Conservation (phyloP, 1,284 basidiomycete species). For the Cutaneotrichosporon cutaneum region DNA sequence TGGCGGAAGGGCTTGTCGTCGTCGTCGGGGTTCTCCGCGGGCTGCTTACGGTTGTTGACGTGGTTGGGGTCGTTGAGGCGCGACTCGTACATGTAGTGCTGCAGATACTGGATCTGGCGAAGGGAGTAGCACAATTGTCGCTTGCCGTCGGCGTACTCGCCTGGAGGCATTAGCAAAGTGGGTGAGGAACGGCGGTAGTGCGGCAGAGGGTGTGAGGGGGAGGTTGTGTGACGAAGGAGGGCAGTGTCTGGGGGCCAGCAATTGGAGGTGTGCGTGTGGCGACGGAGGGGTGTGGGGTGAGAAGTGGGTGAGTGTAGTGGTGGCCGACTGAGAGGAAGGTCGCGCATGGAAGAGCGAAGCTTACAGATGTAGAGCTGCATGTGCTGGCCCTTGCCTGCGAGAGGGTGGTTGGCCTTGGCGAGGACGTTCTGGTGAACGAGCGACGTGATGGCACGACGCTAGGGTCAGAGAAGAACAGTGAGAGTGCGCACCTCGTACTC, state of each 20-base stretch:
- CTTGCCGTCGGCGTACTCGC: slow-evolving; percentile 24
- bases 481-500: slow-evolving; percentile 34
- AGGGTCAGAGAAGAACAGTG: background rate
- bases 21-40: background rate
- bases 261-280: too few species aligned
- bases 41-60: slow-evolving; percentile 11
- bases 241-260: too few species aligned
- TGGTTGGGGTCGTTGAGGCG: slow-evolving; percentile 59
- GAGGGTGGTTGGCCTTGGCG: slow-evolving; percentile 68
- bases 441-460: slow-evolving; percentile 63
- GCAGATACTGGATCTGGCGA: slow-evolving; percentile 75
- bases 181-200: background rate
- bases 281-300: too few species aligned
- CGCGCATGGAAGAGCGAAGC: slow-evolving; percentile 17
- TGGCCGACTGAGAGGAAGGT: background rate
- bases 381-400: slow-evolving; percentile 64
- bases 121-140: slow-evolving; percentile 73
- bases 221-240: background rate
- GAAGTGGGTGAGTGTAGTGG: background rate
- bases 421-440: slow-evolving; percentile 65
- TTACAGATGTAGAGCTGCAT: slow-evolving; percentile 70
- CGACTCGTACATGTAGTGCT: slow-evolving; percentile 77
- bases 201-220: background rate
- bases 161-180: background rate
- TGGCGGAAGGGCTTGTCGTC: slow-evolving; percentile 8